Evolutionary conservation across 768 basidiomycete species (phyloP).

Genomic region (Mycena sanguinolenta): DNA sequence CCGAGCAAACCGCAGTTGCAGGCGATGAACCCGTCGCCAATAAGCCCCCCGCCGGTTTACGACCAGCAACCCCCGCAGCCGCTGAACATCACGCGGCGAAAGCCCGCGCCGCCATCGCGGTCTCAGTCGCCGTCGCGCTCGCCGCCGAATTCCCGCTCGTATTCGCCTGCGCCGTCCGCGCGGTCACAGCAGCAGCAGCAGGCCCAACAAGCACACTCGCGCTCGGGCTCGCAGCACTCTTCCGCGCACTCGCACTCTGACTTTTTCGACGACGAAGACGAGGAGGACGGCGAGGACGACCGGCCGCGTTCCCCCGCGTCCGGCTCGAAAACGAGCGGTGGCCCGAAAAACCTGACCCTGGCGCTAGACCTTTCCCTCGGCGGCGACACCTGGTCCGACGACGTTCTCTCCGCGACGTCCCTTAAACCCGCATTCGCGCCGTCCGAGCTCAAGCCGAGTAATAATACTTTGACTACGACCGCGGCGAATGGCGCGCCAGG

Average conservation of each 20-base stretch:
- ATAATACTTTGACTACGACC: no score
- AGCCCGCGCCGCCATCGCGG: neutral
- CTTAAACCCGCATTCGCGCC: neutral
- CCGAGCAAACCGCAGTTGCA: neutral
- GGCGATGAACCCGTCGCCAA: slow-evolving; percentile 9
- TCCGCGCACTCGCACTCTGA: neutral
- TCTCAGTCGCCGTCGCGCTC: slow-evolving; percentile 7
- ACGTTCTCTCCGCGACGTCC: slow-evolving; percentile 31
- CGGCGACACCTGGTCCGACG: slow-evolving; percentile 34
- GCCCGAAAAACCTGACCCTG: slow-evolving; percentile 28
- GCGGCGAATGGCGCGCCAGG: neutral
- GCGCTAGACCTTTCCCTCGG: slow-evolving; percentile 26
- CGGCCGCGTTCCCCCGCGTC: no score
- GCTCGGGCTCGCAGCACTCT: neutral
- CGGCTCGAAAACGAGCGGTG: no score
- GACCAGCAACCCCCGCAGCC: slow-evolving; percentile 20
- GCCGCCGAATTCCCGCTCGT: neutral
- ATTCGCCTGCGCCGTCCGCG: neutral
- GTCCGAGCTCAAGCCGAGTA: no score
- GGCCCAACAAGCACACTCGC: neutral
- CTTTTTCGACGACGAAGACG: neutral
- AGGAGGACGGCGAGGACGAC: no score
- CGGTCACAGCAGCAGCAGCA: neutral
- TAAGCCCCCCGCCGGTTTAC: slow-evolving; percentile 21
- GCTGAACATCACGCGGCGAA: neutral